Evolutionary conservation across 306 rosid species (phyloP).

Genomic region (Acacia crassicarpa): DNA sequence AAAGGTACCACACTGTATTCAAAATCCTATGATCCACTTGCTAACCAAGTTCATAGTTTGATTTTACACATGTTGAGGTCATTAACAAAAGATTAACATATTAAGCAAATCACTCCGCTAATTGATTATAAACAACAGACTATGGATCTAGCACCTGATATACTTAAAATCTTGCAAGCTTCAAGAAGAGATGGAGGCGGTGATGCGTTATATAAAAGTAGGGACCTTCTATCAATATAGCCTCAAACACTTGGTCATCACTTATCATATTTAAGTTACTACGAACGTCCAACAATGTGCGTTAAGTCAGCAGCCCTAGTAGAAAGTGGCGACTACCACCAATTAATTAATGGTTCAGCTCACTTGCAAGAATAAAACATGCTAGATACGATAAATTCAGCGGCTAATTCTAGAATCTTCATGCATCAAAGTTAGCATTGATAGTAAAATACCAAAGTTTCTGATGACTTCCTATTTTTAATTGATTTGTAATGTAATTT

Average conservation of each 20-base stretch:
- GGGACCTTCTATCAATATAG: not conserved
- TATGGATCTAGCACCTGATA: not conserved
- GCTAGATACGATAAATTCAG: constrained; percentile 12
- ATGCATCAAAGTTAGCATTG: constrained; percentile 11
- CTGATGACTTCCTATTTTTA: too few relatives aligned
- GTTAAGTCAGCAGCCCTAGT: not conserved
- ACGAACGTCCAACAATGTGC: constrained; percentile 8
- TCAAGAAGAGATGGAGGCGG: not conserved
- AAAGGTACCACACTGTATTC: constrained; percentile 19
- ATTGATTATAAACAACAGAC: not conserved
- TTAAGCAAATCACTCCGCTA: not conserved
- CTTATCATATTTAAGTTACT: not conserved
- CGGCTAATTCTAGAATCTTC: constrained; percentile 14
- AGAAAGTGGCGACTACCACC: not conserved
- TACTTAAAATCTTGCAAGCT: not conserved
- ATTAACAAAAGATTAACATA: not conserved
- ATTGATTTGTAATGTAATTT: too few relatives aligned
- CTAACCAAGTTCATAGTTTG: not conserved
- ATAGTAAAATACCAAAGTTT: constrained; percentile 64
- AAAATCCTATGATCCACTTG: not conserved
- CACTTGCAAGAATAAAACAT: constrained; percentile 2
- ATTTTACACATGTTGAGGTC: not conserved
- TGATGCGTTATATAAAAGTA: not conserved
- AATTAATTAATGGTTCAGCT: not conserved
- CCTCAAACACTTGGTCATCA: not conserved